phyloP scores from a whole-genome alignment of 2,329 filamentous ascomycete species.

The Aspergillus fumigatus region DNA sequence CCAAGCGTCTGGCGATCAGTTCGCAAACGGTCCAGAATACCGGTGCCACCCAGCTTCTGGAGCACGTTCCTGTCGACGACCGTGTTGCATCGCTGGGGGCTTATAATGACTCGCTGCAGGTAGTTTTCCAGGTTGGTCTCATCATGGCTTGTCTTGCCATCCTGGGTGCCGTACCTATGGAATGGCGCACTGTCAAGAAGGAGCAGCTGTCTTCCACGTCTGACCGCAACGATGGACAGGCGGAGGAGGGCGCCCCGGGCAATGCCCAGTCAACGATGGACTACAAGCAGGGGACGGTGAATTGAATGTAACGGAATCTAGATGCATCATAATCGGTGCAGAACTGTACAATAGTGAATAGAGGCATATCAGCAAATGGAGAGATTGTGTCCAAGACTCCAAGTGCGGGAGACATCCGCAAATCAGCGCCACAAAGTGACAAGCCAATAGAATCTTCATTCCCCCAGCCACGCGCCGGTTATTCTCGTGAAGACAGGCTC shows the following conservation, averaged over 20 bases:
- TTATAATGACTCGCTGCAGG: not conserved
- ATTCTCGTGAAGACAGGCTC: too few species aligned
- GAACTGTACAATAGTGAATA: not conserved
- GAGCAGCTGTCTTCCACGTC: not conserved
- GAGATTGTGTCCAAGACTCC: not conserved
- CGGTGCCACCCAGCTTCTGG: not conserved
- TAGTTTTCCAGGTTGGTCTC: not conserved
- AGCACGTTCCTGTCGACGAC: not conserved
- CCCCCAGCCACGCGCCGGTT: too few species aligned
- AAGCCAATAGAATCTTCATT: not conserved
- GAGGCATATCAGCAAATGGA: not conserved
- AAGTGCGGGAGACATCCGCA: too few species aligned
- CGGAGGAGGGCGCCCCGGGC: too few species aligned
- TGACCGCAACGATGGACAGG: too few species aligned
- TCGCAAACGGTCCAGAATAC: not conserved
- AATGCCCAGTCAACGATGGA: not conserved
- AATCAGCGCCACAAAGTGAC: not conserved
- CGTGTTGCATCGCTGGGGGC: not conserved
- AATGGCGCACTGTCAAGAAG: not conserved
- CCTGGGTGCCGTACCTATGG: not conserved
- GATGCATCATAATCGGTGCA: too few species aligned
- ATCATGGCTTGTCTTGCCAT: not conserved
- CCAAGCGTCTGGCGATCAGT: not conserved
- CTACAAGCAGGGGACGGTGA: too few species aligned
- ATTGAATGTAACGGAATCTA: too few species aligned